Evolutionary conservation across 257 asterid genomes (phyloP), one percentile per base, ranked within the genome.

Genomic region (Leonotis leonurus): DNA sequence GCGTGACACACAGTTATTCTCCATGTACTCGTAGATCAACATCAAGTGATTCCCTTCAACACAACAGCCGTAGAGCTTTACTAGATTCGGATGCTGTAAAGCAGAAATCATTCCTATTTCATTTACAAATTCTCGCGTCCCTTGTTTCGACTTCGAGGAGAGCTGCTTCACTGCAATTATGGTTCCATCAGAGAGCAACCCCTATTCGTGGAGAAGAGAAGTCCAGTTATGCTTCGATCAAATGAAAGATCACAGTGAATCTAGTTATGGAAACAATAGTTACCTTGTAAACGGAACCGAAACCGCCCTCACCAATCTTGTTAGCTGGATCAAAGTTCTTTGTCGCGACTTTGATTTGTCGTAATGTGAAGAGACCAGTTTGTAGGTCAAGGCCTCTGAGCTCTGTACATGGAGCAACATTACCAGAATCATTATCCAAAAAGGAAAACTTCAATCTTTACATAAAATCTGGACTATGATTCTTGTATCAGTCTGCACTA

Each of bases 221-320:
- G 25, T 3, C 24, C 5, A 33, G 36, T 45, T 43, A 11, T 46
- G 40, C 62, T 27, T 52, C n/a, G 56, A 27, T 37, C 10, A 10
- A 24, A 63, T 59, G 41, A 45, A 52, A 44, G 48, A 57, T 46
- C 12, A 12, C 3, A 46, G 5, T 40, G 46, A 30, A 33, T 24
- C 51, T 10, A 10, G 25, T 36, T 22, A 22, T 4, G 20, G 29
- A 27, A 64, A 44, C 2, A 2, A 58, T 43, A 54, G 68, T n/a
- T 76, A 88, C 98, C 96, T 88, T 90, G 80, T 80, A 84, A 57
- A 90, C 98, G 24, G 87, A 70, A 66, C 98, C 98, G 60, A 88
- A 90, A 39, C 98, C 98, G 51, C 96, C 98, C 72, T 90, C 98
- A 18, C 98, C 98, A 41, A 90, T 68, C 89, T 90, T 90, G 81